Evolutionary conservation across 441 rosid genomes (phyloP), one percentile per base, ranked within the genome.

Genomic region (Dalechampia spathulata): DNA sequence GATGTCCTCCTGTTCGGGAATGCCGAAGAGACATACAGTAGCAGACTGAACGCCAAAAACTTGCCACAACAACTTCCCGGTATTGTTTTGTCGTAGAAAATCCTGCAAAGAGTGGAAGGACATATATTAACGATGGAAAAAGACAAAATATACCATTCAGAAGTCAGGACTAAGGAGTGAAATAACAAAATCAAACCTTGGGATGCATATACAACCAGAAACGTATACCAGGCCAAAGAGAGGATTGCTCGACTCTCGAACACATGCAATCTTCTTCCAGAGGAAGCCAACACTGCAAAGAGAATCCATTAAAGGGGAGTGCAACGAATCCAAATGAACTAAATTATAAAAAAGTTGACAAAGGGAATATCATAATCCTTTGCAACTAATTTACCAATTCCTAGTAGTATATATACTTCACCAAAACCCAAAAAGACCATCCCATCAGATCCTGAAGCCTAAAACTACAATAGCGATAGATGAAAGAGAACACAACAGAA

Each of bases 161-260:
- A 39, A 11, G 17, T 15, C 15, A 39, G 42, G 12, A 36, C 39
- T 36, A 36, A 36, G 6, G 19, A 39, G 42, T 39, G 16, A 5
- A 14, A 39, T 39, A 6, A n/a, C 8, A 0, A 36, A 3, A 14
- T 40, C 75, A 11, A 64, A 89, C 97, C 95, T 87, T 88, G 41
- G 98, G 96, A 75, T 88, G 98, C 98, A 92, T 88, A 65, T 88
- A 92, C 53, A 92, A 49, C 98, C 94, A 92, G 72, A 88, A 86
- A 15, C 75, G 80, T 34, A 92, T 69, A 55, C 77, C 81, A 54
- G 63, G 68, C 95, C 90, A 81, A 20, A 88, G 66, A 53, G 75
- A 55, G 37, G 67, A 78, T 12, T 78, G 76, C 74, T 71, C 73
- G 41, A 92, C 63, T 60, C 72, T 74, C 22, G 81, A 75, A 65